These are phyloP conservation scores for Toxicodendron radicans DNA, from an alignment of 345 rosid species.

Conservation along the genomic window DNA sequence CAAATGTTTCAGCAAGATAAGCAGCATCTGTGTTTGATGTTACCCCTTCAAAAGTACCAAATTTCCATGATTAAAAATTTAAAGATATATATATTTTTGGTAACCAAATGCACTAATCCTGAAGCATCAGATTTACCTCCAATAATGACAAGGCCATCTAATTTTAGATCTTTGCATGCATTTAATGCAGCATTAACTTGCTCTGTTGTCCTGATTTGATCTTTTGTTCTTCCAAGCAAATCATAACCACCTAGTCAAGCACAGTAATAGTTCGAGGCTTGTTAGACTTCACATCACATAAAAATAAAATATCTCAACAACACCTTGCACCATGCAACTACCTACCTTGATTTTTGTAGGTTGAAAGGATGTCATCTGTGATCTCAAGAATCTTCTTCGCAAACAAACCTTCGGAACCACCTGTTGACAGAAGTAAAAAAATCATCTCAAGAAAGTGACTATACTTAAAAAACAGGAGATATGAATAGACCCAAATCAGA, in stretches of 20 bases:
- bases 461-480: background rate
- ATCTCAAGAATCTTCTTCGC: slow-evolving; percentile 90
- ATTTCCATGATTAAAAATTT: slow-evolving; percentile 12
- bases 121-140: slow-evolving; percentile 59
- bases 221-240: slow-evolving; percentile 92
- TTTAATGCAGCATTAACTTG: slow-evolving; percentile 85
- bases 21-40: slow-evolving; percentile 98
- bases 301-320: slow-evolving; percentile 17
- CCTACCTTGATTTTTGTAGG: slow-evolving; percentile 96
- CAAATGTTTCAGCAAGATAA: slow-evolving; percentile 96
- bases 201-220: slow-evolving; percentile 95
- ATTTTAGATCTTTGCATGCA: slow-evolving; percentile 80
- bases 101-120: background rate
- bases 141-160: slow-evolving; percentile 94
- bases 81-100: background rate
- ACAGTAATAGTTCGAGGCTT: slow-evolving; percentile 12
- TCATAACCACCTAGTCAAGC: slow-evolving; percentile 81
- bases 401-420: slow-evolving; percentile 97
- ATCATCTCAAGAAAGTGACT: background rate
- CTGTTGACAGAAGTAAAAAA: slow-evolving; percentile 34
- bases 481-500: no score
- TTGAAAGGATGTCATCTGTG: slow-evolving; percentile 69
- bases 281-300: slow-evolving; percentile 13
- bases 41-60: slow-evolving; percentile 59
- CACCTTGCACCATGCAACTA: slow-evolving; percentile 14